Conservation (phyloP, 768 basidiomycete species). For the Boletus sensibilis region DNA sequence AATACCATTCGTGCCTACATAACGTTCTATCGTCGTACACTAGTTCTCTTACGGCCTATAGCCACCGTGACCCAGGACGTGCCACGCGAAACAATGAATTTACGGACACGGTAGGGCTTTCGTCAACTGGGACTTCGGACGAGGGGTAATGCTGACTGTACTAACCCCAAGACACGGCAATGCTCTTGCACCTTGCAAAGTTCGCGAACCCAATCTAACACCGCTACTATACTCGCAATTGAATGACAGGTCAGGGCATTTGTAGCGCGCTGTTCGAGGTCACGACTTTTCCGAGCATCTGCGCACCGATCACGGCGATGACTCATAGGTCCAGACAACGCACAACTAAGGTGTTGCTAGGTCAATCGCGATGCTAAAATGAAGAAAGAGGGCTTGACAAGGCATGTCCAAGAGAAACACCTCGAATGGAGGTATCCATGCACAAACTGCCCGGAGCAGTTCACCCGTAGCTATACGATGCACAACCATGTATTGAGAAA, state of each 20-base stretch:
- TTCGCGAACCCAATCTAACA: neutral
- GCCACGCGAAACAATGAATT: constrained; percentile 6
- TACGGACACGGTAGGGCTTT: constrained; percentile 9
- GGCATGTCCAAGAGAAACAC: constrained; percentile 30
- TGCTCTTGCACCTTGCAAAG: neutral
- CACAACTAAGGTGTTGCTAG: constrained; percentile 19
- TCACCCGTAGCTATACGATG: constrained; percentile 28
- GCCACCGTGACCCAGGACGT: neutral
- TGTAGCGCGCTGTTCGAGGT: constrained; percentile 9
- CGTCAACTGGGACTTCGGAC: no score
- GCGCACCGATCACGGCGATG: constrained; percentile 18
- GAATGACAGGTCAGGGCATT: neutral
- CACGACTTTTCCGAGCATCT: constrained; percentile 22
- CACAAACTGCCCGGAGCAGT: constrained; percentile 18
- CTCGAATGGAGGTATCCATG: constrained; percentile 17
- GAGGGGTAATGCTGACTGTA: constrained; percentile 1
- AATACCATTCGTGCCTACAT: constrained; percentile 1
- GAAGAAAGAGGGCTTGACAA: constrained; percentile 29
- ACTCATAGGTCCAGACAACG: constrained; percentile 19
- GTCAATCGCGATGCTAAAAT: constrained; percentile 12
- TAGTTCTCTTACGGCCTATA: neutral
- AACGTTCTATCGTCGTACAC: neutral
- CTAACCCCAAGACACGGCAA: constrained; percentile 5
- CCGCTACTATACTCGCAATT: constrained; percentile 14
- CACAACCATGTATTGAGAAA: constrained; percentile 12